These are phyloP conservation scores for Fimicolochytrium jonesii DNA, from an alignment of 192 early-diverging fungal genomes.

Conservation along the genomic window DNA sequence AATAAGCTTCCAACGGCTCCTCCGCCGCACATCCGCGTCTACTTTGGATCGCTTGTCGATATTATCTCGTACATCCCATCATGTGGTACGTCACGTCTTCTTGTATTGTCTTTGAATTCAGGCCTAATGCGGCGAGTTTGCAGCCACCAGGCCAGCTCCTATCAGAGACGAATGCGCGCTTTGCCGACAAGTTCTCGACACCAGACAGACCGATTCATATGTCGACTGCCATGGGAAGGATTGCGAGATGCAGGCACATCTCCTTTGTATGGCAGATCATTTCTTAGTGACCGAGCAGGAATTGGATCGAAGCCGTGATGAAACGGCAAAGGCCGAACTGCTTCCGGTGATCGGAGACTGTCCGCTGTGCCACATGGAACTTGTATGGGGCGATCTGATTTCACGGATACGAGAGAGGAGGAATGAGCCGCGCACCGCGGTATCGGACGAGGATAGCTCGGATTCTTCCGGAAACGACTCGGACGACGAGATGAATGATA, in stretches of 20 bases:
- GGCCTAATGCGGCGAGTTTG: neutral
- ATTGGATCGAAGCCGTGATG: neutral
- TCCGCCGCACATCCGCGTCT: slow-evolving; percentile 8
- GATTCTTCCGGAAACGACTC: neutral
- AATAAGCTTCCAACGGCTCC: slow-evolving; percentile 10
- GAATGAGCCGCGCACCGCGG: neutral
- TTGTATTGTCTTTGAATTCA: neutral
- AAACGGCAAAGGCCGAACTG: slow-evolving; percentile 1
- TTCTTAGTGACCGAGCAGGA: slow-evolving; percentile 23
- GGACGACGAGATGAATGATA: neutral
- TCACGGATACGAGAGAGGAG: slow-evolving; percentile 7
- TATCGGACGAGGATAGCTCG: neutral
- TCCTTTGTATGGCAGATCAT: slow-evolving; percentile 36
- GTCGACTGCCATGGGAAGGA: slow-evolving; percentile 3
- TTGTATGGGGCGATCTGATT: slow-evolving; percentile 44
- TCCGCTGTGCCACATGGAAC: slow-evolving; percentile 24
- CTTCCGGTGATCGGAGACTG: slow-evolving; percentile 37
- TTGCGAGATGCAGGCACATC: slow-evolving; percentile 32
- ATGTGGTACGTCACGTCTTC: neutral
- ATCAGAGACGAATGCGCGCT: neutral
- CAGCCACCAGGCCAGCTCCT: neutral
- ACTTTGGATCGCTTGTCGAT: slow-evolving; percentile 1
- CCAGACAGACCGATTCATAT: neutral
- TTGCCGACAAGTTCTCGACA: neutral
- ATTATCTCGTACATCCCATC: neutral